Conservation (phyloP, 2,329 filamentous ascomycete genomes). For the Talaromyces islandicus region DNA sequence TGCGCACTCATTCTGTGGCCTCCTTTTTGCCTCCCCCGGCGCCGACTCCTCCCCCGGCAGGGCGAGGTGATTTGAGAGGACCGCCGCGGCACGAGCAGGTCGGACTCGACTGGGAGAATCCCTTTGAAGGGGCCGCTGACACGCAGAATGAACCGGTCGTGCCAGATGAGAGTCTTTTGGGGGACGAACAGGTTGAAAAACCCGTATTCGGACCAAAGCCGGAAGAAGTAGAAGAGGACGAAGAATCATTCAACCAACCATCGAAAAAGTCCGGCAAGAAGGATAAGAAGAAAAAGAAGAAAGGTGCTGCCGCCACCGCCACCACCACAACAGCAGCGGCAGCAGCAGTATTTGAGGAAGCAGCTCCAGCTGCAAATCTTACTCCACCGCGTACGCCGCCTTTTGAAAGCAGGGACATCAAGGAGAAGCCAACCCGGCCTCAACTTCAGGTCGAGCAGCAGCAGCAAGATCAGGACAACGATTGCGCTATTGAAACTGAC, state of each 20-base stretch:
- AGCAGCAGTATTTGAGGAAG: slow-evolving; percentile 18
- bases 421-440: neutral
- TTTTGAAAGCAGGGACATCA: slow-evolving; percentile 14
- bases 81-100: neutral
- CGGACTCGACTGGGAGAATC: slow-evolving; percentile 5
- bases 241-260: neutral
- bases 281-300: slow-evolving; percentile 23
- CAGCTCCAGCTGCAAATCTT: slow-evolving; percentile 16
- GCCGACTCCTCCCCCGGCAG: slow-evolving; percentile 22
- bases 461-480: neutral
- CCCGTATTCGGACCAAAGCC: neutral
- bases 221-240: slow-evolving; percentile 2
- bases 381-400: slow-evolving; percentile 36
- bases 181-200: neutral
- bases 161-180: neutral
- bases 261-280: slow-evolving; percentile 24
- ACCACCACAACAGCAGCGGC: neutral
- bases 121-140: slow-evolving; percentile 2
- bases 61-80: slow-evolving; percentile 9
- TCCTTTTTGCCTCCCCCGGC: slow-evolving; percentile 23
- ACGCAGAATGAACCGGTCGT: neutral
- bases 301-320: slow-evolving; percentile 2
- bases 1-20: slow-evolving; percentile 1
- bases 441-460: neutral
- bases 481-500: slow-evolving; percentile 10